Base-by-base conservation (phyloP, 2,329 filamentous ascomycete genomes). In the Bisporella sp. region DNA sequence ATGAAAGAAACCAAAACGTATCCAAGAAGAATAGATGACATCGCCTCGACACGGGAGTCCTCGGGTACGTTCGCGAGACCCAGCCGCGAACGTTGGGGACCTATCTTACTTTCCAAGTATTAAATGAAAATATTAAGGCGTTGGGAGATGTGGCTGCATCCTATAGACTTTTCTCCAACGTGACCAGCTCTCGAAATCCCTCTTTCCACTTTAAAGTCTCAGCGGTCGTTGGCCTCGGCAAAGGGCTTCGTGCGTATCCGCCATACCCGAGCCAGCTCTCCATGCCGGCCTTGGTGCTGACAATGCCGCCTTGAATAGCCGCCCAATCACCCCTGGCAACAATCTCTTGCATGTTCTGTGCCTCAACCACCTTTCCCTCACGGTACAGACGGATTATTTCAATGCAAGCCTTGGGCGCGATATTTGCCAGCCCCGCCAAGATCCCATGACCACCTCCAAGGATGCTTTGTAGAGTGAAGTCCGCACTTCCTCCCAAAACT, bases 381-480 rank as follows among this genome's bases (percentile, higher is more conserved):
- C 73, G 71, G 66, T 80, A 86, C 5, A 87, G 70, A 54, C 79
- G 69, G 49, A 81, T 66, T 12, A 88, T 69, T 60, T 79, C 71
- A 30, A 83, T 75, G 65, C 84, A 85, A 4, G 82, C 71, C 61
- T 78, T 77, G 6, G 84, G 86, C 2, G 81, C 76, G 42, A 90
- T 72, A 65, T 91, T 90, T 31, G 78, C 87, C 49, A 85, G 73
- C 9, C 85, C 87, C 11, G 80, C 82, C 55, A 90, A 85, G 60
- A 87, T 78, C 33, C 87, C 86, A 51, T 84, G 79, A 3, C 82
- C 85, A 29, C 85, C 86, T 4, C 81, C 84, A 41, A 85, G 74
- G 39, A 88, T 67, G 1, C 82, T 82, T 65, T 88, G 85, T 9
- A 89, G 68, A 9, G 81, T 84, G 66, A 89, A 89, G 69, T 90